Conservation (phyloP, 345 rosid genomes). For the Jatropha curcas region DNA sequence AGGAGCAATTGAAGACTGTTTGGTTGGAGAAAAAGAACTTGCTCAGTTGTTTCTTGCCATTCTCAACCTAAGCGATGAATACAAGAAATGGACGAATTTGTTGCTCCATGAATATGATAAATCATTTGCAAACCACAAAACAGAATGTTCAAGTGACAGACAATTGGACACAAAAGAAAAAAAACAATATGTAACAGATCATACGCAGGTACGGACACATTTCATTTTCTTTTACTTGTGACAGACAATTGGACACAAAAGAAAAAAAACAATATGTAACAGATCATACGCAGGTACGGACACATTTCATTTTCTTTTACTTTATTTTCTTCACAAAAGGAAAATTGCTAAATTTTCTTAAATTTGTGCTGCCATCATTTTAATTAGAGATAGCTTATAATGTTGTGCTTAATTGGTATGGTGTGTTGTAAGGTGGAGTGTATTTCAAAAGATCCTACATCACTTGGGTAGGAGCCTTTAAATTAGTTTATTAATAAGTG, state of each 20-base stretch:
- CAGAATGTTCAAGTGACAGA: conserved; percentile 24
- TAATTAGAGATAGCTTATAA: neutral
- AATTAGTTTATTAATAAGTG: too few relatives aligned
- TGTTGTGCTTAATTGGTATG: too few relatives aligned
- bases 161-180: conserved; percentile 26
- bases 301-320: neutral
- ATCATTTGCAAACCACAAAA: conserved; percentile 22
- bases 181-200: conserved; percentile 57
- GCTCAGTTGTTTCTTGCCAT: conserved; percentile 60
- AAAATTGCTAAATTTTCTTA: neutral
- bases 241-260: conserved; percentile 23
- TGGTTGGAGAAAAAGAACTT: conserved; percentile 53
- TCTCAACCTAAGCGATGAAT: conserved; percentile 56
- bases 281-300: conserved; percentile 78
- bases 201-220: too few relatives aligned
- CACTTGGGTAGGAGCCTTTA: too few relatives aligned
- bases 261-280: conserved; percentile 49
- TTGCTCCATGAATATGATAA: conserved; percentile 12
- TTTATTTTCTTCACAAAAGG: neutral
- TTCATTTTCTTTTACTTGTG: too few relatives aligned
- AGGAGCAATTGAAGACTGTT: conserved; percentile 63
- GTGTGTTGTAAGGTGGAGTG: too few relatives aligned
- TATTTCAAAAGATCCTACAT: too few relatives aligned
- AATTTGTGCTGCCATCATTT: neutral
- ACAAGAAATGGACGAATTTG: conserved; percentile 66